These are phyloP conservation scores for Venustampulla echinocandica DNA, from an alignment of 495 filamentous ascomycete genomes.

Conservation along the genomic window DNA sequence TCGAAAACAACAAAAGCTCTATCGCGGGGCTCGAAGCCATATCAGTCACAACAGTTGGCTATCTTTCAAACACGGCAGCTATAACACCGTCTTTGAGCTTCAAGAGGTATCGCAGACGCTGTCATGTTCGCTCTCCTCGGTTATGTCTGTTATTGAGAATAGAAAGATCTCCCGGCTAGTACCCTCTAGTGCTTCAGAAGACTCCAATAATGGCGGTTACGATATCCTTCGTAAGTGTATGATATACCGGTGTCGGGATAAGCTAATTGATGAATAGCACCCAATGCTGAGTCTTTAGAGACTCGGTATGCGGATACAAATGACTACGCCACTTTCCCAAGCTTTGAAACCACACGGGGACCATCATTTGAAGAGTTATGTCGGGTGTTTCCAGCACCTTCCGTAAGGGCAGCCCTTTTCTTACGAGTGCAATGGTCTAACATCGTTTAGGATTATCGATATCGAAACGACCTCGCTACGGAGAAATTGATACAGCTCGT, in stretches of 20 bases:
- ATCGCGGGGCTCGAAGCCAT: conserved; percentile 29
- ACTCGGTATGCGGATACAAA: conserved; percentile 30
- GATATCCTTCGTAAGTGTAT: conserved; percentile 18
- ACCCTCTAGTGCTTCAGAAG: conserved; percentile 18
- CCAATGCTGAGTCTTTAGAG: conserved; percentile 23
- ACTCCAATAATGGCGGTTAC: conserved; percentile 23
- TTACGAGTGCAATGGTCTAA: not conserved
- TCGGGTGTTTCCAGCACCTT: conserved; percentile 35
- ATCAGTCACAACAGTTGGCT: conserved; percentile 33
- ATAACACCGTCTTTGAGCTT: conserved; percentile 36
- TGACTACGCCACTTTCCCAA: conserved; percentile 37
- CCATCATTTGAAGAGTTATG: conserved; percentile 31
- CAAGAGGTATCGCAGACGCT: conserved; percentile 29
- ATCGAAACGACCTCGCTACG: conserved; percentile 9
- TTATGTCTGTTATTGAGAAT: conserved; percentile 36
- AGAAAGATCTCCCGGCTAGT: conserved; percentile 31
- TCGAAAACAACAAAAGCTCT: conserved; percentile 26
- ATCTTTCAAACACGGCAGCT: conserved; percentile 36
- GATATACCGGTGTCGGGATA: not conserved
- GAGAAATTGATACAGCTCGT: conserved; percentile 8
- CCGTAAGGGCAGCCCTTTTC: conserved; percentile 26
- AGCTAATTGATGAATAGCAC: conserved; percentile 3
- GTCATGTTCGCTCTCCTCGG: conserved; percentile 32
- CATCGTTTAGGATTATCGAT: conserved; percentile 12
- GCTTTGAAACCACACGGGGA: conserved; percentile 29